phyloP scores from a whole-genome alignment of 352 stramenopile genomes.

The Globisporangium paroecandrum region DNA sequence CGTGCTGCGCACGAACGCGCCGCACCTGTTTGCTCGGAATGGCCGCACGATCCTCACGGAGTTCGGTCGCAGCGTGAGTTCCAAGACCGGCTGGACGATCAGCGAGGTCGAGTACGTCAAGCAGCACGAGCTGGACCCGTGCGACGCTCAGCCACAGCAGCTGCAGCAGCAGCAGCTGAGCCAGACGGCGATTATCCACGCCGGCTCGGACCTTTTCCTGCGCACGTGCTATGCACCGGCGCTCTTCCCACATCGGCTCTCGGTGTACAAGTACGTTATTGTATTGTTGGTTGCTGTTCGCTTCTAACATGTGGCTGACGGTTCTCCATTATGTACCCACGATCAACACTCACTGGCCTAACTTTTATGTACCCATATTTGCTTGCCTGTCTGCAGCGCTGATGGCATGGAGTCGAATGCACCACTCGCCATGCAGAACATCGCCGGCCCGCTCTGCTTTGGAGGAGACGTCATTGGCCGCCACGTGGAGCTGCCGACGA shows the following conservation, averaged over 20 bases:
- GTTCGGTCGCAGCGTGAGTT: slow-evolving; percentile 84
- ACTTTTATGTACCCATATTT: not conserved
- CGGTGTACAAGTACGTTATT: slow-evolving; percentile 71
- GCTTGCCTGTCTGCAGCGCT: slow-evolving; percentile 25
- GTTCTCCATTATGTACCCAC: not conserved
- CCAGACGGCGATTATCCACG: slow-evolving; percentile 86
- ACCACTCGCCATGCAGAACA: slow-evolving; percentile 52
- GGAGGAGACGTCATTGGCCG: slow-evolving; percentile 86
- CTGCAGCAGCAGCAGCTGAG: slow-evolving; percentile 19
- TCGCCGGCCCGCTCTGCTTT: slow-evolving; percentile 92
- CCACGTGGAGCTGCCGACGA: slow-evolving; percentile 48
- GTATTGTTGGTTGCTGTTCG: not conserved
- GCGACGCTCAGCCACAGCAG: no score
- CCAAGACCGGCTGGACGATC: slow-evolving; percentile 85
- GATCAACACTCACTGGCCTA: slow-evolving; percentile 2
- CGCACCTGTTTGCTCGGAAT: slow-evolving; percentile 78
- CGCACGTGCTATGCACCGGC: slow-evolving; percentile 83
- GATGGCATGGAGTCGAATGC: slow-evolving; percentile 43
- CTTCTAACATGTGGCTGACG: not conserved
- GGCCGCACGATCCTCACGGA: slow-evolving; percentile 88
- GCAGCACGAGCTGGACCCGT: slow-evolving; percentile 33
- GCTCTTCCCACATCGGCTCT: slow-evolving; percentile 77
- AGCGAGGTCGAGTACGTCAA: slow-evolving; percentile 92
- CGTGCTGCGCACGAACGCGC: slow-evolving; percentile 58
- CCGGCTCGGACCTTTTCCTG: slow-evolving; percentile 88